Conservation (phyloP, 805 yeast genomes). For the Lachancea sp. region DNA sequence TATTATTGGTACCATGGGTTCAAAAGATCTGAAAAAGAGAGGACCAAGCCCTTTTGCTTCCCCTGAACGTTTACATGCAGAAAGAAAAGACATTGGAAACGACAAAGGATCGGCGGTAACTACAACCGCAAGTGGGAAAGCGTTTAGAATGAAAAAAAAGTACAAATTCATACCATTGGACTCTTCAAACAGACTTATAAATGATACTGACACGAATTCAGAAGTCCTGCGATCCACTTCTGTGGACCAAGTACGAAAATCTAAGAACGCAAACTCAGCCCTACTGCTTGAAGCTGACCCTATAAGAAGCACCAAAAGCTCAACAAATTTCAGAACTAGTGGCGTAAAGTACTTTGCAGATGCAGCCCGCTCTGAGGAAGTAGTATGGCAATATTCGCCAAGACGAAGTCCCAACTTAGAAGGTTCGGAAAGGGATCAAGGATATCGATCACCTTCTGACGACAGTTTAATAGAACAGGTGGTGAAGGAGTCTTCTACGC, state of each 20-base stretch:
- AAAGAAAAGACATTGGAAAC: not conserved
- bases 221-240: slow-evolving; percentile 25
- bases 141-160: slow-evolving; percentile 14
- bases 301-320: slow-evolving; percentile 4
- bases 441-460: slow-evolving; percentile 4
- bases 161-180: slow-evolving; percentile 29
- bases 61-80: slow-evolving; percentile 12
- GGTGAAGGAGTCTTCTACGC: slow-evolving; percentile 27
- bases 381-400: slow-evolving; percentile 32
- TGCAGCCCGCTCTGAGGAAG: slow-evolving; percentile 24
- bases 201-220: slow-evolving; percentile 8
- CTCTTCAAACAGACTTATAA: slow-evolving; percentile 14
- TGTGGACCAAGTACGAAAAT: slow-evolving; percentile 28
- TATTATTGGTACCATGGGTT: too few species aligned
- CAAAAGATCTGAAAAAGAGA: slow-evolving; percentile 21
- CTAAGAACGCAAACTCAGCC: slow-evolving; percentile 8
- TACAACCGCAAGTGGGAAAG: slow-evolving; percentile 4
- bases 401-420: slow-evolving; percentile 13
- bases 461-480: slow-evolving; percentile 5
- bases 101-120: slow-evolving; percentile 18
- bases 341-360: slow-evolving; percentile 2
- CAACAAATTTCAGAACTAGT: not conserved
- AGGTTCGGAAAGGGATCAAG: slow-evolving; percentile 1
- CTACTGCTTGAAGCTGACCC: slow-evolving; percentile 5
- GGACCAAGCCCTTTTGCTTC: slow-evolving; percentile 17